Percentiles rank a stretch among this genome's conserved stretches.
Conservation (phyloP, 2,329 filamentous ascomycete species). For the Calonectria honghensis region DNA sequence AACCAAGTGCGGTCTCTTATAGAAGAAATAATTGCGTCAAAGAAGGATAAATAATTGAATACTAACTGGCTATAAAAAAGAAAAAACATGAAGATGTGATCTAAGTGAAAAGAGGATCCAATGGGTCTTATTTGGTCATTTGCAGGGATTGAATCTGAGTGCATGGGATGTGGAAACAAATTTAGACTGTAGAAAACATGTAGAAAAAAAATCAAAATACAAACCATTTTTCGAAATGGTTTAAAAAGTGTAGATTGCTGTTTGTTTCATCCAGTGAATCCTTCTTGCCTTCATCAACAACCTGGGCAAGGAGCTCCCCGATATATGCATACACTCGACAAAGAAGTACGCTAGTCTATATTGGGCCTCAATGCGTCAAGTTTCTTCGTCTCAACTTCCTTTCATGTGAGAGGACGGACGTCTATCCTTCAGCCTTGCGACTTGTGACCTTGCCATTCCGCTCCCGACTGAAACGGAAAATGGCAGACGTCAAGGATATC, state of each 20-base stretch:
- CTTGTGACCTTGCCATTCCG: constrained; percentile 24
- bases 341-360: constrained; percentile 46
- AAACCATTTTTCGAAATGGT: neutral
- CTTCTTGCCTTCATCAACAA: constrained; percentile 9
- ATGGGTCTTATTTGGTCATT: neutral
- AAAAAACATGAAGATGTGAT: neutral
- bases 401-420: constrained; percentile 49
- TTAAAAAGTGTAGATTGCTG: neutral
- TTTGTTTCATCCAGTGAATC: neutral
- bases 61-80: neutral
- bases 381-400: constrained; percentile 44
- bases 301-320: neutral
- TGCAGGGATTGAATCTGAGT: neutral
- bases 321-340: constrained; percentile 40
- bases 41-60: neutral
- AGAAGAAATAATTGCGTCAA: neutral
- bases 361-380: constrained; percentile 43
- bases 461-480: constrained; percentile 47
- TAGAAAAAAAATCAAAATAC: too few species aligned
- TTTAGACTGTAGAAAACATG: neutral
- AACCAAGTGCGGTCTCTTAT: neutral
- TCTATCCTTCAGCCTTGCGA: constrained; percentile 35
- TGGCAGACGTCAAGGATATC: constrained; percentile 72
- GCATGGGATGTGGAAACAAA: neutral
- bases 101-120: neutral